These are phyloP conservation scores for Penicillium tannophilum DNA, from an alignment of 495 filamentous ascomycete genomes.

Conservation along the genomic window DNA sequence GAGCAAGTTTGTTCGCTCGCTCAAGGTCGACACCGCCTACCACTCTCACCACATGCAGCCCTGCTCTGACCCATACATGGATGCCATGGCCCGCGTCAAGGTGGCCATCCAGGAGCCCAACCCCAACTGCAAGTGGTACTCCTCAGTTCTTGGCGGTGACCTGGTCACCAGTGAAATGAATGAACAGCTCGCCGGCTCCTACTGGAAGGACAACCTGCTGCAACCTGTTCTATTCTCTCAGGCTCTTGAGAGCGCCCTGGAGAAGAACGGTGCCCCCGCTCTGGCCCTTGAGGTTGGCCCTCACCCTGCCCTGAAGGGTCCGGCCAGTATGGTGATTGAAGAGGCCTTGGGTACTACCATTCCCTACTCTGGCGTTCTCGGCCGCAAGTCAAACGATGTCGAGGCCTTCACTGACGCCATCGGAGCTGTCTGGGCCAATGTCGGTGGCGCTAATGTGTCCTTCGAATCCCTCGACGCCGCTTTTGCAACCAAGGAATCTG, in stretches of 20 bases:
- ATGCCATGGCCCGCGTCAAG: neutral
- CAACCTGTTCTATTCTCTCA: slow-evolving; percentile 1
- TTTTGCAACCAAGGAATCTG: neutral
- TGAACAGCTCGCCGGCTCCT: neutral
- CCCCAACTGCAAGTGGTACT: slow-evolving; percentile 1
- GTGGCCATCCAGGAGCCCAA: neutral
- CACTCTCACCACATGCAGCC: slow-evolving; percentile 11
- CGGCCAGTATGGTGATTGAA: neutral
- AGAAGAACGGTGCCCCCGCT: neutral
- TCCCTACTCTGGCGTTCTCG: neutral
- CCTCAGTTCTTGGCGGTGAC: slow-evolving; percentile 26
- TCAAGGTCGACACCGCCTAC: slow-evolving; percentile 27
- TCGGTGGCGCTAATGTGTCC: neutral
- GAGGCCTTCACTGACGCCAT: neutral
- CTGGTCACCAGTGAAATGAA: neutral
- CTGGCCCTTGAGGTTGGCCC: slow-evolving; percentile 16
- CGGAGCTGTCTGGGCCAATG: neutral
- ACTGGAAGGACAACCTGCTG: slow-evolving; percentile 8
- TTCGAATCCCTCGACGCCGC: neutral
- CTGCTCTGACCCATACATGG: neutral
- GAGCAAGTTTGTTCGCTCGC: slow-evolving; percentile 30
- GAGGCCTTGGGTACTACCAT: too few relatives aligned
- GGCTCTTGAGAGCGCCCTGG: neutral
- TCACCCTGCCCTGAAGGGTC: slow-evolving; percentile 17
- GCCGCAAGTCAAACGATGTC: neutral